Percentiles rank a stretch among this genome's conserved stretches.
These are phyloP conservation scores for Penicillium corylophilum DNA, from an alignment of 2,329 filamentous ascomycete species.

Conservation along the genomic window DNA sequence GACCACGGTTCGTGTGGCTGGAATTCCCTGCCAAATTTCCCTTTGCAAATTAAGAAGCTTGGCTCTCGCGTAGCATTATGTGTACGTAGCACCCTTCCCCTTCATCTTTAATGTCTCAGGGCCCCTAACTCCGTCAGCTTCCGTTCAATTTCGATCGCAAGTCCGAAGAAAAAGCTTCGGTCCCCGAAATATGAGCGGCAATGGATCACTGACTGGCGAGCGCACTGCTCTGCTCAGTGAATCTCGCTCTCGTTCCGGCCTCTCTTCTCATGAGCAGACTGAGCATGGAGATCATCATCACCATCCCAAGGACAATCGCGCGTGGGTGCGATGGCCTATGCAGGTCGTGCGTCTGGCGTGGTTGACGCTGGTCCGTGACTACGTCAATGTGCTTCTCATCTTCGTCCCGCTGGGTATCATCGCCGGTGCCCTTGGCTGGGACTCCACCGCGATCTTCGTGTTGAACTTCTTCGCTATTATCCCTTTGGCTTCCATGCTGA, in stretches of 20 bases:
- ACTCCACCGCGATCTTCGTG: constrained; percentile 58
- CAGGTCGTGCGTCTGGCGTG: constrained; percentile 43
- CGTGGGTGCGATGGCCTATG: constrained; percentile 42
- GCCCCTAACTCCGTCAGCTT: constrained; percentile 17
- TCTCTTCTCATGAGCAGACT: constrained; percentile 14
- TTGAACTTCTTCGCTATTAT: constrained; percentile 66
- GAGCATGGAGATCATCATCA: constrained; percentile 21
- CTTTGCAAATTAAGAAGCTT: constrained; percentile 8
- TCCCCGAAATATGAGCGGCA: constrained; percentile 32
- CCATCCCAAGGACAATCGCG: constrained; percentile 36
- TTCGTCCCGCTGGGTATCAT: constrained; percentile 66
- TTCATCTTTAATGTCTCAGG: background rate
- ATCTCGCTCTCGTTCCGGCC: constrained; percentile 13
- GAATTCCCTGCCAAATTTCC: constrained; percentile 10
- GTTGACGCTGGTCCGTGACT: constrained; percentile 48
- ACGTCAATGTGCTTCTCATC: constrained; percentile 61
- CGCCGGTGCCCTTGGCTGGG: constrained; percentile 59
- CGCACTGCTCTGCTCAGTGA: constrained; percentile 34
- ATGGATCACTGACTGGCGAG: constrained; percentile 35
- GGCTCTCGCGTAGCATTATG: constrained; percentile 12
- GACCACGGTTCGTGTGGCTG: constrained; percentile 20
- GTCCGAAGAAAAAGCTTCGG: constrained; percentile 34
- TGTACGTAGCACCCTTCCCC: constrained; percentile 14
- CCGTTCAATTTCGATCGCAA: constrained; percentile 27
- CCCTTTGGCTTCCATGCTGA: constrained; percentile 60